Percentiles rank a stretch among this genome's conserved stretches.
Conservation (phyloP, 2,329 filamentous ascomycete species). For the Alternaria ventricosa region DNA sequence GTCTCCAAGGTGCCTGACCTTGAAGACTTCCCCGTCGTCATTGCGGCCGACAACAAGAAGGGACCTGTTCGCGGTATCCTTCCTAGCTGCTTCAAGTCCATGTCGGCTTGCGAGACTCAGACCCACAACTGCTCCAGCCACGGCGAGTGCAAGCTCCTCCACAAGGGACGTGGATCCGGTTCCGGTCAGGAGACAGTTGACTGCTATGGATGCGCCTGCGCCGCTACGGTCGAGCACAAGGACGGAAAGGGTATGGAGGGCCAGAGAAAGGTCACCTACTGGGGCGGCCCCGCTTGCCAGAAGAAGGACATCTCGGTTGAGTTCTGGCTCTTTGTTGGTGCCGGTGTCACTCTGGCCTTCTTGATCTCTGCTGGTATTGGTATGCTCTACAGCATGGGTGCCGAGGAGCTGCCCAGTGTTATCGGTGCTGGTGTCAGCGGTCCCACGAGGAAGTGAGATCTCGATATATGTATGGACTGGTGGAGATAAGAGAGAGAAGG, state of each 20-base stretch:
- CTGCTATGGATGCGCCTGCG: constrained; percentile 84
- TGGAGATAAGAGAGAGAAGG: neutral
- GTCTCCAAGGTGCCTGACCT: constrained; percentile 34
- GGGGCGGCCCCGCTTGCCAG: constrained; percentile 86
- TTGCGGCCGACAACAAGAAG: constrained; percentile 26
- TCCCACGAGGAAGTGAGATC: constrained; percentile 53
- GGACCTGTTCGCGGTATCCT: constrained; percentile 60
- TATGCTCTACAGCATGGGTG: constrained; percentile 81
- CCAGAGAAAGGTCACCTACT: constrained; percentile 67
- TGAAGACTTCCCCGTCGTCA: constrained; percentile 37
- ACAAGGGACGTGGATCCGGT: constrained; percentile 48
- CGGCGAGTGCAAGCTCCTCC: constrained; percentile 76
- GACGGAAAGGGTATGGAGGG: constrained; percentile 56
- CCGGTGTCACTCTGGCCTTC: constrained; percentile 73
- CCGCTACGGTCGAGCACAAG: constrained; percentile 61
- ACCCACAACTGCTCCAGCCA: constrained; percentile 86
- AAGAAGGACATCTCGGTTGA: constrained; percentile 89
- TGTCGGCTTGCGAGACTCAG: constrained; percentile 69
- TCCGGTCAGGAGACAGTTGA: constrained; percentile 50
- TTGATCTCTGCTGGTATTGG: constrained; percentile 74
- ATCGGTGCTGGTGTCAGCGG: constrained; percentile 92
- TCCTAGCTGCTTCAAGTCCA: constrained; percentile 76
- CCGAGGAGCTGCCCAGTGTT: constrained; percentile 88
- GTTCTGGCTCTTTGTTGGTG: constrained; percentile 85
- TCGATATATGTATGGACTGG: constrained; percentile 23